Percentiles rank a stretch among this genome's conserved stretches.
Conservation (phyloP, 2,329 filamentous ascomycete species). For the Blastomyces silverae region DNA sequence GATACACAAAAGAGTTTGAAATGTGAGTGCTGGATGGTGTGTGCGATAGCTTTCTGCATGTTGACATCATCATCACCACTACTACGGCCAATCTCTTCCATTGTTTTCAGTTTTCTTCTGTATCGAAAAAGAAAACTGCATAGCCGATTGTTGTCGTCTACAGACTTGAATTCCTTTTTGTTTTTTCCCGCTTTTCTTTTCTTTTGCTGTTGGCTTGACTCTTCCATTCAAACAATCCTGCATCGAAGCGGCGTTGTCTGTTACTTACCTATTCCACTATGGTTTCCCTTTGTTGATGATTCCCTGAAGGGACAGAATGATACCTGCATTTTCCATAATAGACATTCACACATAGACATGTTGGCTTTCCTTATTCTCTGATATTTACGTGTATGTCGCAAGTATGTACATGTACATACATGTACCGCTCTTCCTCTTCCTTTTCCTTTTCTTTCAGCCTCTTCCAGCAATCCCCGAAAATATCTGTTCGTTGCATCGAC, state of each 20-base stretch:
- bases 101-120: background rate
- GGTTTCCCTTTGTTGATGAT: background rate
- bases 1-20: background rate
- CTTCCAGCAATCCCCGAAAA: too few species aligned
- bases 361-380: background rate
- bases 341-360: background rate
- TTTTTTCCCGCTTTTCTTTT: background rate
- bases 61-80: background rate
- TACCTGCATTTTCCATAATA: background rate
- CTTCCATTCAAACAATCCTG: background rate
- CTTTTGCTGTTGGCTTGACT: background rate
- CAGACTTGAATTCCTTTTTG: background rate
- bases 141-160: background rate
- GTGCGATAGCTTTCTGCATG: background rate
- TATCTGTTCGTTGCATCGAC: too few species aligned
- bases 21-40: background rate
- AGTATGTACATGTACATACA: too few species aligned
- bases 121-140: too few species aligned
- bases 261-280: background rate
- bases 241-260: background rate
- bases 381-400: background rate
- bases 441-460: too few species aligned
- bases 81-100: too few species aligned
- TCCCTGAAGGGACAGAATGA: background rate
- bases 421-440: too few species aligned